phyloP scores from a whole-genome alignment of 768 basidiomycete species.

The Agaricus sinodeliciosus region DNA sequence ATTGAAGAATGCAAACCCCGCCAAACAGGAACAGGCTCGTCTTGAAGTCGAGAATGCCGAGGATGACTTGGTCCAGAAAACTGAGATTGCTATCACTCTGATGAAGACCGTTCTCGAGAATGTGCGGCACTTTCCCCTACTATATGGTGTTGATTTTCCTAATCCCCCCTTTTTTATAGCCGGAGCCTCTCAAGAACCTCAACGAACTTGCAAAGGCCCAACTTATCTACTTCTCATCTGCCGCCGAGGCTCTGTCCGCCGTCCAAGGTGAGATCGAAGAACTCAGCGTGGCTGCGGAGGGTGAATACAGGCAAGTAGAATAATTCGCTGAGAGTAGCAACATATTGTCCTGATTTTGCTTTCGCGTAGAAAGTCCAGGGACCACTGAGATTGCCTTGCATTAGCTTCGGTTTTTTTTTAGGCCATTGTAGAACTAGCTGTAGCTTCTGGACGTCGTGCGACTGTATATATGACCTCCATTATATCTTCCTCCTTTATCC shows the following conservation, averaged over 20 bases:
- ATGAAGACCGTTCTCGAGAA: slow-evolving; percentile 99
- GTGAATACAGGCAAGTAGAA: slow-evolving; percentile 73
- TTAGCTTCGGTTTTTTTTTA: slow-evolving; percentile 9
- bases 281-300: slow-evolving; percentile 86
- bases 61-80: slow-evolving; percentile 96
- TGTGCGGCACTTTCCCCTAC: slow-evolving; percentile 40
- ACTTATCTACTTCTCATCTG: slow-evolving; percentile 66
- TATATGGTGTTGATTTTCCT: slow-evolving; percentile 8
- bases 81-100: slow-evolving; percentile 91
- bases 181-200: slow-evolving; percentile 92
- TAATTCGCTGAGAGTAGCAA: background rate
- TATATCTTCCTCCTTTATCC: no score
- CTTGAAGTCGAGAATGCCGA: slow-evolving; percentile 91
- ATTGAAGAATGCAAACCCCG: slow-evolving; percentile 67
- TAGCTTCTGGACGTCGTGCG: no score
- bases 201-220: slow-evolving; percentile 91
- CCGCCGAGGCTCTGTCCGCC: slow-evolving; percentile 74
- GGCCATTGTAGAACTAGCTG: background rate
- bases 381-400: slow-evolving; percentile 64
- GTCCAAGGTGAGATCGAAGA: slow-evolving; percentile 93
- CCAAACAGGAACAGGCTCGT: slow-evolving; percentile 85
- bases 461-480: no score
- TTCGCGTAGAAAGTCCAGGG: slow-evolving; percentile 70
- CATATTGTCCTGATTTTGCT: background rate
- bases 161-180: slow-evolving; percentile 38